These are phyloP conservation scores for Hypoxylon perforatum DNA, from an alignment of 495 filamentous ascomycete species.

Conservation along the genomic window DNA sequence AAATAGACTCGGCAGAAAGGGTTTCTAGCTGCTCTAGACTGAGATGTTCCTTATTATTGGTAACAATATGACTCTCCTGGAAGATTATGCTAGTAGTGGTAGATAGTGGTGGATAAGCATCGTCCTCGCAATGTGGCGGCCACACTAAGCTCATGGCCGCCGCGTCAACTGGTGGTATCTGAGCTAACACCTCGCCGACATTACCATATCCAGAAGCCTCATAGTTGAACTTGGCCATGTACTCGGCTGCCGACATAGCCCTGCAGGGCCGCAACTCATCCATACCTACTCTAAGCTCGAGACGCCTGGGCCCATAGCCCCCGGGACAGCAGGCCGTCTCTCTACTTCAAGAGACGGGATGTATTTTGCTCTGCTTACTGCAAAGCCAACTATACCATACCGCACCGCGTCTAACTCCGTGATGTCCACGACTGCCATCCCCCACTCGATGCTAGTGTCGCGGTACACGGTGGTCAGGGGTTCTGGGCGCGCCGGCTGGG, in stretches of 20 bases:
- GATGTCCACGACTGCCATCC: slow-evolving; percentile 35
- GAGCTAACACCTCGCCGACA: not conserved
- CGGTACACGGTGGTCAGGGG: slow-evolving; percentile 32
- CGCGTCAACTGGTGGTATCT: not conserved
- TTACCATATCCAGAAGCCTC: not conserved
- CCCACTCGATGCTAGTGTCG: slow-evolving; percentile 23
- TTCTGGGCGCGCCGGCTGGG: slow-evolving; percentile 8
- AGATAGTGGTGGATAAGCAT: not conserved
- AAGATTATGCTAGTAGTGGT: not conserved
- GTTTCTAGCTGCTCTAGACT: not conserved
- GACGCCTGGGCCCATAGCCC: not conserved
- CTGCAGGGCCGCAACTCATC: not conserved
- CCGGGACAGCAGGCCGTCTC: not conserved
- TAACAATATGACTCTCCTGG: not conserved
- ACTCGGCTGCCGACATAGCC: slow-evolving; percentile 9
- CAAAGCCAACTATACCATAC: slow-evolving; percentile 35
- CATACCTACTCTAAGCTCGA: slow-evolving; percentile 1
- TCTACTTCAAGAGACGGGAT: not conserved
- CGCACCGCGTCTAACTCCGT: slow-evolving; percentile 23
- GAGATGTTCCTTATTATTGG: not conserved
- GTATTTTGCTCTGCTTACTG: not conserved
- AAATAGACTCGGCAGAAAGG: not conserved
- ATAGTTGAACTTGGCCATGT: slow-evolving; percentile 6
- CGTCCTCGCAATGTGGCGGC: not conserved
- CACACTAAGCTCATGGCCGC: not conserved